Evolutionary conservation across 805 yeast genomes (phyloP).

Genomic region (Metschnikowia bowlesiae): DNA sequence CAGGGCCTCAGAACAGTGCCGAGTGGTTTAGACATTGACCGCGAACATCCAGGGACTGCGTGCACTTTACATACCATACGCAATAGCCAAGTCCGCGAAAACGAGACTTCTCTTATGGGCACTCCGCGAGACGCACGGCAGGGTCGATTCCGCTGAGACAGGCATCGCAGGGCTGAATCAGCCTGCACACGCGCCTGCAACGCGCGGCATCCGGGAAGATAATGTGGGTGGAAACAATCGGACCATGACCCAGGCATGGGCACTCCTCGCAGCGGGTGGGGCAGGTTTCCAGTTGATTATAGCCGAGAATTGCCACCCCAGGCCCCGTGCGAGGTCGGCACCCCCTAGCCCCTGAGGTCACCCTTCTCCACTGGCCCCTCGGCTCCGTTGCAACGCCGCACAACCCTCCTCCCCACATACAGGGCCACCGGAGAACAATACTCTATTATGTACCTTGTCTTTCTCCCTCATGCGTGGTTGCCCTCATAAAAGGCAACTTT

Average conservation of each 20-base stretch:
- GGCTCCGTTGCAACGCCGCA: neutral
- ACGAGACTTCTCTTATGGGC: too few relatives aligned
- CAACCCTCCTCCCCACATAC: neutral
- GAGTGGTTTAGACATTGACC: too few relatives aligned
- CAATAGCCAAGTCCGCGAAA: too few relatives aligned
- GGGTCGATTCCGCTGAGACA: neutral
- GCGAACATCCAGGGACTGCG: too few relatives aligned
- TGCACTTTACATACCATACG: too few relatives aligned
- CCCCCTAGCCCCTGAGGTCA: neutral
- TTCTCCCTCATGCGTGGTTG: neutral
- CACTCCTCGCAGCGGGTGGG: neutral
- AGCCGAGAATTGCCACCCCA: neutral
- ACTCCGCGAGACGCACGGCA: too few relatives aligned
- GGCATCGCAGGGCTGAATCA: neutral
- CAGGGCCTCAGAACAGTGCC: too few relatives aligned
- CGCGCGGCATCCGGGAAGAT: neutral
- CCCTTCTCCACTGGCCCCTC: neutral
- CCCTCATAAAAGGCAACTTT: constrained; percentile 1
- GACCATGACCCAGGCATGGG: neutral
- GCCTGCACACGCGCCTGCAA: neutral
- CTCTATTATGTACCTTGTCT: neutral
- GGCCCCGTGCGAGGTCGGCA: neutral
- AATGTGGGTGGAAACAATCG: neutral
- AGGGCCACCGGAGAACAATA: constrained; percentile 4
- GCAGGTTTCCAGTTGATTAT: neutral